A percentile compares a stretch with the other conserved stretches of the same genome.
Evolutionary conservation across 805 yeast species (phyloP).

Genomic region (Metschnikowia dekortorum): DNA sequence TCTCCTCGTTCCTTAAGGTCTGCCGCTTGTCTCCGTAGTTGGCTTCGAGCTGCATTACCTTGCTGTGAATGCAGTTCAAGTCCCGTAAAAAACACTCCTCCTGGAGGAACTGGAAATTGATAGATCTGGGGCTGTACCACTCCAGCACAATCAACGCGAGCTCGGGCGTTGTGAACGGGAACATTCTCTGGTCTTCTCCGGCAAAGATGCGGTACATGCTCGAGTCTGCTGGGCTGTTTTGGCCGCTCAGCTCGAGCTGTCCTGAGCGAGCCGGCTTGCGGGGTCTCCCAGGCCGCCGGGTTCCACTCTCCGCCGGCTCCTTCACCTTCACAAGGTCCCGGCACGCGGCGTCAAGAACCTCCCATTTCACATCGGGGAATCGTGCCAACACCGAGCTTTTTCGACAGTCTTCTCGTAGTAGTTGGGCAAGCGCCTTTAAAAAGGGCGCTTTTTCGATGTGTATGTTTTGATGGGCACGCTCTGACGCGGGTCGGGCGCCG

Average conservation of each 20-base stretch:
- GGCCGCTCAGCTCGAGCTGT: background rate
- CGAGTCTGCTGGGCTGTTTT: too few species aligned
- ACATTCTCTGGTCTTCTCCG: background rate
- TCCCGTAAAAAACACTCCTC: slow-evolving; percentile 14
- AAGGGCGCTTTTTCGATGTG: background rate
- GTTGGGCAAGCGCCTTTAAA: background rate
- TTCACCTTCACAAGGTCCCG: background rate
- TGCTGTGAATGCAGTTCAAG: slow-evolving; percentile 6
- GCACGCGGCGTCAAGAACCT: slow-evolving; percentile 2
- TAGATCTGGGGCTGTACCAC: slow-evolving; percentile 12
- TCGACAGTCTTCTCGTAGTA: slow-evolving; percentile 6
- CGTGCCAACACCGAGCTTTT: slow-evolving; percentile 3
- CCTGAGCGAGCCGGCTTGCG: background rate
- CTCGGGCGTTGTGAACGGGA: slow-evolving; percentile 12
- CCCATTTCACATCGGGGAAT: slow-evolving; percentile 8
- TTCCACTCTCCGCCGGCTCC: background rate
- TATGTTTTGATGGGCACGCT: background rate
- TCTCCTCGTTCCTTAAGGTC: slow-evolving; percentile 7
- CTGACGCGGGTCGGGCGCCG: background rate
- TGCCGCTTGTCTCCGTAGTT: slow-evolving; percentile 11
- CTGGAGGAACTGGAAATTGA: slow-evolving; percentile 11
- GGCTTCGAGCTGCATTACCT: slow-evolving; percentile 10
- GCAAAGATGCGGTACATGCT: background rate
- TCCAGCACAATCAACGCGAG: slow-evolving; percentile 14
- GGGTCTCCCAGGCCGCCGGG: background rate